Conservation (phyloP, 176 grass and related monocot genomes). For the Oryza australiensis region DNA sequence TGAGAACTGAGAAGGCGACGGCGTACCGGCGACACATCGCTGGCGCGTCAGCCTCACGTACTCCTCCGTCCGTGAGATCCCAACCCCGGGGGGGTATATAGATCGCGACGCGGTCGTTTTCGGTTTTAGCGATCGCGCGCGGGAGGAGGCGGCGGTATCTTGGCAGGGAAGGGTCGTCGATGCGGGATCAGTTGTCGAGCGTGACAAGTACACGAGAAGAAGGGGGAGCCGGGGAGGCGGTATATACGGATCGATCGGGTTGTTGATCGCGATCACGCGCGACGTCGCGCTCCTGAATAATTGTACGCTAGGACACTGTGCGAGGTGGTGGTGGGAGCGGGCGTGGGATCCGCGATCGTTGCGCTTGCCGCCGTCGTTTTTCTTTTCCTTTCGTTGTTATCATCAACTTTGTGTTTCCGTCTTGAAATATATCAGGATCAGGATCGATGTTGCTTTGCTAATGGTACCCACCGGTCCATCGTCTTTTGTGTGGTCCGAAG, state of each 20-base stretch:
- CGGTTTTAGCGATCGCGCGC: neutral
- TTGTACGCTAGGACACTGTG: neutral
- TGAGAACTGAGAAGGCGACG: neutral
- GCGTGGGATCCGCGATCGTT: neutral
- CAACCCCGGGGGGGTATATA: neutral
- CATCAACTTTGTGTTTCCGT: neutral
- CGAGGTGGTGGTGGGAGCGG: too few relatives aligned
- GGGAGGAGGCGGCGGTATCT: neutral
- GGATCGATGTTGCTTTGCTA: neutral
- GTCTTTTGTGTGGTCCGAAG: too few relatives aligned
- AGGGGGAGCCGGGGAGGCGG: neutral
- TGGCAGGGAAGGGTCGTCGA: neutral
- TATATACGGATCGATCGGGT: too few relatives aligned
- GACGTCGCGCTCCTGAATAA: neutral
- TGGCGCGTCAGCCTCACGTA: slow-evolving; percentile 6
- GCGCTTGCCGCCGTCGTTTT: neutral
- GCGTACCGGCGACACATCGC: slow-evolving; percentile 27
- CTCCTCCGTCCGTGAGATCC: too few relatives aligned
- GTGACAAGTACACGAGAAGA: neutral
- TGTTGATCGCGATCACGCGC: too few relatives aligned
- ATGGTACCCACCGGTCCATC: neutral
- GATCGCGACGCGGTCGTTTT: neutral
- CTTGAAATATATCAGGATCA: neutral
- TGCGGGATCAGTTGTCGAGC: neutral
- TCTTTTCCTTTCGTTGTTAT: neutral